phyloP scores from a whole-genome alignment of 352 stramenopile genomes.

The Lagenidium giganteum region DNA sequence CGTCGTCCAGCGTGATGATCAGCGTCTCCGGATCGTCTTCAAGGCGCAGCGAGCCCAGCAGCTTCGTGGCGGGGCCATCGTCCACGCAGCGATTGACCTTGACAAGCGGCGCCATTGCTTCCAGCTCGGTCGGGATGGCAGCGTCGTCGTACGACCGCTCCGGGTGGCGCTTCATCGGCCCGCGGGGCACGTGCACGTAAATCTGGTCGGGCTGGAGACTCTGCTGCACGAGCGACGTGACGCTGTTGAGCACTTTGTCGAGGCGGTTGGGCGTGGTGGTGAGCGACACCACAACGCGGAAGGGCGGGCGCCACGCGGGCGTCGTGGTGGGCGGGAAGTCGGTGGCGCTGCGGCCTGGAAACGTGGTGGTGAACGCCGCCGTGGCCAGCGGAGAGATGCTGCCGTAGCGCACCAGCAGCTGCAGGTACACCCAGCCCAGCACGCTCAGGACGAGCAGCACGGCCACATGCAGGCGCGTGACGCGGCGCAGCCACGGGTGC shows the following conservation, averaged over 20 bases:
- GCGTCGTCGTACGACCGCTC: conserved; percentile 76
- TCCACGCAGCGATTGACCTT: conserved; percentile 71
- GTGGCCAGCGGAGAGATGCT: conserved; percentile 71
- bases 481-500: conserved; percentile 26
- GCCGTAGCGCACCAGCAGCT: conserved; percentile 67
- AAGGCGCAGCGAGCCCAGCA: conserved; percentile 56
- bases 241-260: conserved; percentile 72
- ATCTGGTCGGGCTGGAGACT: conserved; percentile 67
- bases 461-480: conserved; percentile 36
- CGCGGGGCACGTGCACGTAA: conserved; percentile 70
- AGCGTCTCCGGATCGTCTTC: conserved; percentile 56
- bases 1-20: conserved; percentile 79
- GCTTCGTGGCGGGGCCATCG: conserved; percentile 74
- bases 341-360: conserved; percentile 31
- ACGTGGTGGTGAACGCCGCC: conserved; percentile 54
- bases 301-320: conserved; percentile 50
- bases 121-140: conserved; percentile 40
- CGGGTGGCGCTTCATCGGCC: conserved; percentile 70
- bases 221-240: conserved; percentile 53
- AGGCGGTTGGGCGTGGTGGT: conserved; percentile 71
- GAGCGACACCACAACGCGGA: conserved; percentile 78
- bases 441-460: conserved; percentile 18
- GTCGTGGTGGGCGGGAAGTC: conserved; percentile 28
- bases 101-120: conserved; percentile 40
- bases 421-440: conserved; percentile 47